Base-by-base conservation (phyloP, 441 rosid genomes). In the Kokia cookei region DNA sequence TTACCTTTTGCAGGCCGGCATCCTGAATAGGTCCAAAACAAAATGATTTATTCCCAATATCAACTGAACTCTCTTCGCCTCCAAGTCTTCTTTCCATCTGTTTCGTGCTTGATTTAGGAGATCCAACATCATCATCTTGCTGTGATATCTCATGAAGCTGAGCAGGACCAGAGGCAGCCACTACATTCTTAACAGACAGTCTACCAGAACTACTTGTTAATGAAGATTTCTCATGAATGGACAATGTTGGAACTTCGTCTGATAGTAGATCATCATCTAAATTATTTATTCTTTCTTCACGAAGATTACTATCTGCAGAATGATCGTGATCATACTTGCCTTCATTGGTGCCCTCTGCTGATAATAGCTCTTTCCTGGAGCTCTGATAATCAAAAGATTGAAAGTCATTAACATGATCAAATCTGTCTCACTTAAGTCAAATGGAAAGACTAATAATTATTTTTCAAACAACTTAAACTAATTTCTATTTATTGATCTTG, bases 161-260 rank as follows among this genome's bases (percentile, higher is more conserved):
- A 73, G 66, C 35, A 63, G 82, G 73, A 75, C 80, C 82, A 74
- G 77, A 77, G 32, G 81, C 71, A 79, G 76, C 79, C 55, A 71
- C 83, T 70, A 75, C 83, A 76, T 83, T 83, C 59, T 84, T 72
- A 51, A 79, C 73, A 61, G 89, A 82, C 53, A 78, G 42, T 78
- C 78, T 76, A 43, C 73, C 77, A 69, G 90, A 81, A 74, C 83
- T 86, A 69, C 84, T 78, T 14, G 75, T 88, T 40, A 83, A 76
- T 73, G 87, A 80, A 37, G 89, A 75, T 58, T 75, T 83, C 67
- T 89, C 97, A 42, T 77, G 91, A 73, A 89, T 87, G 77, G 94
- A 85, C 67, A 88, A 87, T 69, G 92, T 91, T 75, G 91, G 92
- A 87, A 81, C 97, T 86, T 89, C 90, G 84, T 89, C 92, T 76